A percentile compares a stretch with the other conserved stretches of the same genome.
These are phyloP conservation scores for Hyparrhenia diplandra DNA, from an alignment of 176 grass and related monocot genomes.

Conservation along the genomic window DNA sequence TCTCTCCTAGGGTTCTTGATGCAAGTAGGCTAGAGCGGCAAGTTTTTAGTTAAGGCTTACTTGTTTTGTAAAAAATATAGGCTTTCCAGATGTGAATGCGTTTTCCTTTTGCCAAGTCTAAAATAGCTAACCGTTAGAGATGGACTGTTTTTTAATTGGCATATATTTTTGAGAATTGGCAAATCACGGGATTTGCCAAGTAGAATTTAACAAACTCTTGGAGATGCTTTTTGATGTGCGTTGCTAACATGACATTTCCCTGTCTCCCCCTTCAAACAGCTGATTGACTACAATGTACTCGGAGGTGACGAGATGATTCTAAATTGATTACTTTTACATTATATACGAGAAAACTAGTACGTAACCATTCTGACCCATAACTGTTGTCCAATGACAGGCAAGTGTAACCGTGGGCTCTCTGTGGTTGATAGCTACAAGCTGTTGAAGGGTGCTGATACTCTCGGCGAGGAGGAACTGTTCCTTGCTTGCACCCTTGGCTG, in stretches of 20 bases:
- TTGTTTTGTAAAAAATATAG: too few relatives aligned
- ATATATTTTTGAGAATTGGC: too few relatives aligned
- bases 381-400: slow-evolving; percentile 37
- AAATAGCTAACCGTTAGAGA: too few relatives aligned
- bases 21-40: too few relatives aligned
- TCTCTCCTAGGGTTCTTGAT: too few relatives aligned
- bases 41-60: too few relatives aligned
- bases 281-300: slow-evolving; percentile 72
- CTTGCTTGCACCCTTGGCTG: slow-evolving; percentile 77
- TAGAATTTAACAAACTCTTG: too few relatives aligned
- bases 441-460: slow-evolving; percentile 49
- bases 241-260: not conserved
- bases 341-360: not conserved
- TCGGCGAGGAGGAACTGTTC: slow-evolving; percentile 70
- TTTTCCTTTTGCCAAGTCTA: too few relatives aligned
- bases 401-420: slow-evolving; percentile 79
- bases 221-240: slow-evolving; percentile 8
- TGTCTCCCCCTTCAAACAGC: slow-evolving; percentile 32
- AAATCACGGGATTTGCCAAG: too few relatives aligned
- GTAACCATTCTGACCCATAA: not conserved
- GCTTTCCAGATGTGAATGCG: too few relatives aligned
- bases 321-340: not conserved
- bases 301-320: slow-evolving; percentile 47
- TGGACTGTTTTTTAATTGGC: too few relatives aligned
- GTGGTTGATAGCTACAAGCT: slow-evolving; percentile 92